Percentiles rank a stretch among this genome's conserved stretches.
phyloP scores from a whole-genome alignment of 1,139 yeast genomes.

The Kurtzmaniella natalensis region DNA sequence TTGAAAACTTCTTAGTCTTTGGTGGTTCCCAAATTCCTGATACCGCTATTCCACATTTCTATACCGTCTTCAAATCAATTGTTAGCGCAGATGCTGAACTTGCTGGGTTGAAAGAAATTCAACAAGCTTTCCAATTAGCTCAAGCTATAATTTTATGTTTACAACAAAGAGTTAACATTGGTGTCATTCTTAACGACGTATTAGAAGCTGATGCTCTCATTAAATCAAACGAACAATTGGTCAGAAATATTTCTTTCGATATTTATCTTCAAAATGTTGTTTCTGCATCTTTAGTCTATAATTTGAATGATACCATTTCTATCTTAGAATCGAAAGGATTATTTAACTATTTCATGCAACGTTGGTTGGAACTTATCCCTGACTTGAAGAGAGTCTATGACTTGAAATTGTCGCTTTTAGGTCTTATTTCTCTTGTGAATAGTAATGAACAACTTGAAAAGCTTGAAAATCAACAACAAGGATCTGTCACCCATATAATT shows the following conservation, averaged over 20 bases:
- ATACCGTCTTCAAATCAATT: conserved; percentile 34
- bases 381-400: conserved; percentile 73
- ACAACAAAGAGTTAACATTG: conserved; percentile 38
- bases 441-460: conserved; percentile 20
- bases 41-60: conserved; percentile 17
- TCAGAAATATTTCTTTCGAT: conserved; percentile 39
- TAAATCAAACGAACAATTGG: conserved; percentile 12
- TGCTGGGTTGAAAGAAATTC: conserved; percentile 47
- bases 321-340: conserved; percentile 46
- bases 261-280: conserved; percentile 64
- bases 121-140: conserved; percentile 48
- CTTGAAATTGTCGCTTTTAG: conserved; percentile 68
- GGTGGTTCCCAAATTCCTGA: conserved; percentile 35
- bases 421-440: conserved; percentile 52
- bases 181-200: conserved; percentile 32
- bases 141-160: conserved; percentile 52
- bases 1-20: conserved; percentile 74
- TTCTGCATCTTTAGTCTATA: conserved; percentile 60
- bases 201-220: conserved; percentile 14
- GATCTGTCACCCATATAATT: conserved; percentile 27
- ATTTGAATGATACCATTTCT: conserved; percentile 50
- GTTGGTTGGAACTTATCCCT: conserved; percentile 64
- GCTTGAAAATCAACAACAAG: conserved; percentile 10
- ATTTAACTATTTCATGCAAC: conserved; percentile 50
- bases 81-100: conserved; percentile 31